A percentile compares a stretch with the other conserved stretches of the same genome.
phyloP scores from a whole-genome alignment of 345 rosid genomes.

The Bretschneidera sinensis region DNA sequence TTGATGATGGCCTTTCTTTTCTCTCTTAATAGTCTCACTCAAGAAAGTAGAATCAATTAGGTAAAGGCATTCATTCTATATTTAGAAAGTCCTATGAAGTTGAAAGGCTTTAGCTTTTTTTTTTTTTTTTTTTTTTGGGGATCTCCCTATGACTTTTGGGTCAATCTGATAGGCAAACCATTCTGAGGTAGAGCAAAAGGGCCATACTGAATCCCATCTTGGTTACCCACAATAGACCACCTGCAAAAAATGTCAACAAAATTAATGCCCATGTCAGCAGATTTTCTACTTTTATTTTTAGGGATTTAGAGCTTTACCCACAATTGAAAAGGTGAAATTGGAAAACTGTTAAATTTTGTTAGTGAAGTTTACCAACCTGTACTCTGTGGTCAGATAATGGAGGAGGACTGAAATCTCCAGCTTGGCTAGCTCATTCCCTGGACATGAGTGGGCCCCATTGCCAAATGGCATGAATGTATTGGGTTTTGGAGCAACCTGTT shows the following conservation, averaged over 20 bases:
- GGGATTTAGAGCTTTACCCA: background rate
- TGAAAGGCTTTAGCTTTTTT: no score
- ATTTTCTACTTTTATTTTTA: conserved; percentile 9
- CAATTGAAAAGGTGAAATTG: background rate
- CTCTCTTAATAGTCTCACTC: no score
- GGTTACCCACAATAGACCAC: conserved; percentile 48
- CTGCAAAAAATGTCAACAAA: conserved; percentile 36
- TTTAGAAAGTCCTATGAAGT: no score
- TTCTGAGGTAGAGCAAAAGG: conserved; percentile 84
- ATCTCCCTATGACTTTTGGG: conserved; percentile 27
- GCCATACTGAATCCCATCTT: conserved; percentile 70
- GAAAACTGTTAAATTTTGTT: no score
- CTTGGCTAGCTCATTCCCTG: conserved; percentile 85
- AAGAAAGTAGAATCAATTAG: no score
- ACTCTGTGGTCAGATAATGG: conserved; percentile 82
- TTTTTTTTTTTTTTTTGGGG: no score
- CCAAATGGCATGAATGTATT: conserved; percentile 94
- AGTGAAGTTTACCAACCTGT: conserved; percentile 48
- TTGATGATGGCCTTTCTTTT: no score
- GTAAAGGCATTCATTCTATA: no score
- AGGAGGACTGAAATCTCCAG: conserved; percentile 74
- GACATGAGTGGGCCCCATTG: conserved; percentile 80
- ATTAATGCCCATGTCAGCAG: conserved; percentile 21
- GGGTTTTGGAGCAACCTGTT: conserved; percentile 73
- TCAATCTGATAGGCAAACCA: conserved; percentile 72